Base-by-base conservation (phyloP, 495 filamentous ascomycete species). In the Tuber aestivum region DNA sequence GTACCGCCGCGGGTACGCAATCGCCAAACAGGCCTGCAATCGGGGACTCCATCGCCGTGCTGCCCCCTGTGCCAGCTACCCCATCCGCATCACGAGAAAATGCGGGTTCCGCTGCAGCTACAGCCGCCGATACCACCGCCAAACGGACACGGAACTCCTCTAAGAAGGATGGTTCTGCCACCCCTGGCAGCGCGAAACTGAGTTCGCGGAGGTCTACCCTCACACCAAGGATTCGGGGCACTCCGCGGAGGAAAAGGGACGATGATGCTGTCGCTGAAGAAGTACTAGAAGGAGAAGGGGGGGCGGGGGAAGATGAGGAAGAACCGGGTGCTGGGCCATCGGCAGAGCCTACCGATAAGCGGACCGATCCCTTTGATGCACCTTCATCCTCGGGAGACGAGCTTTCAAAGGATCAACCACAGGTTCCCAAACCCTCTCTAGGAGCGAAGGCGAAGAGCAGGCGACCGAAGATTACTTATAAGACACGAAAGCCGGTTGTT, bases 391-490 rank as follows among this genome's bases (percentile, higher is more conserved):
- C 76, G 7, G 40, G 42, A 35, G 78, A 75, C 40, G 76, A 79
- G 41, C 77, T 79, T 41, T 56, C 69, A 48, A 65, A 4, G 27
- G 56, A 65, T 32, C 56, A 35, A 12, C 56, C 3, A 18, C 56
- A 65, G 27, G 68, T 44, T 10, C 20, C 76, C 9, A 41, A 70
- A 71, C 76, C 72, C 70, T 72, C 74, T 21, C 41, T 61, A 18
- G 79, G 79, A 23, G 70, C 72, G 20, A 79, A 76, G 5, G 72
- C 78, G 14, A 73, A 76, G 40, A 73, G 76, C 44, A 72, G 76
- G 14, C 78, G 78, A 56, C 78, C 78, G 0, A 69, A 72, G 2
- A 79, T 79, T 32, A 79, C 78, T 38, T 79, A 79, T 37, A 79
- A 79, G 65, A 78, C 78, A 14, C 76, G 78, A 75, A 77, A 56